Base-by-base conservation (phyloP, 768 basidiomycete genomes). In the Russula abietina region DNA sequence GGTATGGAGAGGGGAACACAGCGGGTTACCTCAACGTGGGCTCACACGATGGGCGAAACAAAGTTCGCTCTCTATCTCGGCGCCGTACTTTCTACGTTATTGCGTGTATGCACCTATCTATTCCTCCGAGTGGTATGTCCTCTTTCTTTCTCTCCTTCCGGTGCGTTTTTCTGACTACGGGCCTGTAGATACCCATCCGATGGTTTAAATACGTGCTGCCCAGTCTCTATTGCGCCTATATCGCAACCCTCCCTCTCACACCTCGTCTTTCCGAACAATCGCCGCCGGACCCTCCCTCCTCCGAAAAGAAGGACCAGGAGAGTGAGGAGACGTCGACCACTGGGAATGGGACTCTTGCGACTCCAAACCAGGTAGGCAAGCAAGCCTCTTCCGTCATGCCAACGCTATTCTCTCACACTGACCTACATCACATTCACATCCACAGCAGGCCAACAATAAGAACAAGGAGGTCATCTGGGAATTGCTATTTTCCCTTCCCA, bases 101-200 rank as follows among this genome's bases (percentile, higher is more conserved):
- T 82, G 70, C 78, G 83, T 45, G 41, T 81, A 24, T 64, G 72
- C 46, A 66, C 73, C 36, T 82, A 78, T 71, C 41, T 83, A 26
- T 85, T 83, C 64, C 76, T 85, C 32, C 72, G 79, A 66, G 74
- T 85, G 36, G 83, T 81, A 43, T 74, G 19, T 39, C 54, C 5
- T 26, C 16, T 32, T 33, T 30, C 7, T 48, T 26, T 22, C 24
- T 28, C n/a, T 10, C 19, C 0, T 12, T n/a, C 36, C 9, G 19
- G 19, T 5, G 10, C 38, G 0, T 33, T 26, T 32, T 11, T 22
- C 58, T 57, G 39, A 59, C 22, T 22, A 5, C 10, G 1, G 10
- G 6, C 0, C 38, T 6, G 3, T 30, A 58, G 39, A 24, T 61
- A 30, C 46, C 28, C 32, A 7, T 61, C 46, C 59, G 39, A 19